Percentiles rank a stretch among this genome's conserved stretches.
Conservation (phyloP, 2,329 filamentous ascomycete genomes). For the Podosphaera aphanis region DNA sequence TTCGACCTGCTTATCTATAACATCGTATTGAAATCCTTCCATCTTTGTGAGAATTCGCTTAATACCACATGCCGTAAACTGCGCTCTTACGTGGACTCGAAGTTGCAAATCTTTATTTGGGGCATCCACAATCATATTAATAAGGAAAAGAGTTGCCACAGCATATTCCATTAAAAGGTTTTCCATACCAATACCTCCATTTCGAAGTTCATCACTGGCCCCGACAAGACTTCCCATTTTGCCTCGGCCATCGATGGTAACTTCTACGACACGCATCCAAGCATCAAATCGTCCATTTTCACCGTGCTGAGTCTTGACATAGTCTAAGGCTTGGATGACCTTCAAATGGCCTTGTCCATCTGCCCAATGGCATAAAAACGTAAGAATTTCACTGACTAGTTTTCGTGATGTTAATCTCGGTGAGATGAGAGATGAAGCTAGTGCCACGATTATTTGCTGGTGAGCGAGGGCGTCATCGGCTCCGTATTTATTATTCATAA, state of each 20-base stretch:
- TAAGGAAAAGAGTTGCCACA: constrained; percentile 74
- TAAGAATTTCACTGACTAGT: constrained; percentile 84
- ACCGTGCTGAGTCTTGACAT: constrained; percentile 65
- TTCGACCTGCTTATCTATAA: constrained; percentile 95
- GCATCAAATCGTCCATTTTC: constrained; percentile 93
- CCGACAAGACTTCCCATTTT: constrained; percentile 98
- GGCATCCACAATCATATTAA: constrained; percentile 92
- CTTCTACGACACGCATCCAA: constrained; percentile 96
- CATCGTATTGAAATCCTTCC: constrained; percentile 94
- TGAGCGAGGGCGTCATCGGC: constrained; percentile 85
- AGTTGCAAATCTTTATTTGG: constrained; percentile 74
- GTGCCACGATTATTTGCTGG: constrained; percentile 69
- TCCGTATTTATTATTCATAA: constrained; percentile 99
- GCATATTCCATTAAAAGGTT: constrained; percentile 98
- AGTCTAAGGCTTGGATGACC: constrained; percentile 80
- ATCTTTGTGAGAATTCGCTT: constrained; percentile 88
- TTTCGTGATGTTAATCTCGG: constrained; percentile 79
- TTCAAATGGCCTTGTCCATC: constrained; percentile 74
- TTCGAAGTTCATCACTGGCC: constrained; percentile 85
- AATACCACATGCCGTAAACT: constrained; percentile 89
- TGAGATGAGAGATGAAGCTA: constrained; percentile 70
- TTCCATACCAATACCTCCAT: constrained; percentile 93
- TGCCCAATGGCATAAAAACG: constrained; percentile 87
- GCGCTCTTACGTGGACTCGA: constrained; percentile 79
- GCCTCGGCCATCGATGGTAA: constrained; percentile 84